These are phyloP conservation scores for Leishmania tropica DNA, from an alignment of 208 protist species.

Conservation along the genomic window DNA sequence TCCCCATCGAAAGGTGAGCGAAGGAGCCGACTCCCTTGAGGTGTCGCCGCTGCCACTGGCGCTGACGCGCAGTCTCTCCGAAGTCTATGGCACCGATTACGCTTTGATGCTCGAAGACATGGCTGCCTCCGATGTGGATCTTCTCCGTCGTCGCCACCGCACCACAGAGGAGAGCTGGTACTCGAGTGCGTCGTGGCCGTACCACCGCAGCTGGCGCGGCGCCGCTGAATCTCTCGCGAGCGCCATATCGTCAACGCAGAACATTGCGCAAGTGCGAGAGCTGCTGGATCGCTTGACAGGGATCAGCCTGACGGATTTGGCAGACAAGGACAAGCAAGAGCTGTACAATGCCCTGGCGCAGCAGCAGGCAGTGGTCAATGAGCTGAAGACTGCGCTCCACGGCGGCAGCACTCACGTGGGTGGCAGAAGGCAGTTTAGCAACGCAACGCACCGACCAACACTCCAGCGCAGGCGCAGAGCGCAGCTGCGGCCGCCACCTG, in stretches of 20 bases:
- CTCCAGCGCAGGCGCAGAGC: slow-evolving; percentile 9
- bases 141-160: background rate
- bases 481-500: background rate
- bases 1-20: background rate
- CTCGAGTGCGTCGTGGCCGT: slow-evolving; percentile 31
- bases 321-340: slow-evolving; percentile 18
- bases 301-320: slow-evolving; percentile 4
- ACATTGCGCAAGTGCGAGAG: slow-evolving; percentile 8
- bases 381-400: slow-evolving; percentile 30
- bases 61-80: slow-evolving; percentile 17
- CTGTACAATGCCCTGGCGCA: slow-evolving; percentile 37
- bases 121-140: slow-evolving; percentile 13
- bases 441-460: background rate
- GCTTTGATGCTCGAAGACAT: slow-evolving; percentile 15
- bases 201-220: slow-evolving; percentile 7
- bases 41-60: slow-evolving; percentile 16
- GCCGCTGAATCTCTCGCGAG: background rate
- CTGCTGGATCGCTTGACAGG: slow-evolving; percentile 8
- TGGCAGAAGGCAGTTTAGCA: background rate
- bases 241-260: background rate
- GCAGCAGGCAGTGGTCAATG: slow-evolving; percentile 50
- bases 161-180: slow-evolving; percentile 31
- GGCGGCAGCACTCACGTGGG: too few species aligned
- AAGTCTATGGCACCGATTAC: slow-evolving; percentile 21
- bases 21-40: background rate